phyloP scores from a whole-genome alignment of 352 stramenopile genomes.

The Globisporangium radiosum region DNA sequence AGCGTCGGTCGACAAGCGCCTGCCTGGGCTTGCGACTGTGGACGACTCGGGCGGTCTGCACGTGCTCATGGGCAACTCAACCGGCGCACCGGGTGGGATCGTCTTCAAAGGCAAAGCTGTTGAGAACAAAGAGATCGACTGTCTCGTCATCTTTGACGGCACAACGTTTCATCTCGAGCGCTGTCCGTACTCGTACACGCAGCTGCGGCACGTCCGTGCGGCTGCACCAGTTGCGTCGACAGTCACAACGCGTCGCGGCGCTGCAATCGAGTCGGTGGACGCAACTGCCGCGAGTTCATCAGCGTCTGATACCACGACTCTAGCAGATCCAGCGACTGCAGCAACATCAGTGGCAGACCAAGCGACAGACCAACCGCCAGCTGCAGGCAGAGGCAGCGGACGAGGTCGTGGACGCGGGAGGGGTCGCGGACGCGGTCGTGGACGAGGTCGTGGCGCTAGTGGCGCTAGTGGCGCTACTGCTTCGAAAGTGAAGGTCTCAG shows the following conservation, averaged over 20 bases:
- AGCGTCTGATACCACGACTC: no score
- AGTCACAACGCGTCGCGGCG: background rate
- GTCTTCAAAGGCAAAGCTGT: constrained; percentile 71
- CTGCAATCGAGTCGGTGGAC: background rate
- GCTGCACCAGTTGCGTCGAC: background rate
- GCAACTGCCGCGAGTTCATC: no score
- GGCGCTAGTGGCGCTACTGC: background rate
- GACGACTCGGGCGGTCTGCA: constrained; percentile 53
- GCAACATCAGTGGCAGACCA: background rate
- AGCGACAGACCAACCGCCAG: background rate
- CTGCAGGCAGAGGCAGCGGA: constrained; percentile 4
- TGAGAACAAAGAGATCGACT: constrained; percentile 81
- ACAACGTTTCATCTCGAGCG: constrained; percentile 57
- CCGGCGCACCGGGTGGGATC: constrained; percentile 47
- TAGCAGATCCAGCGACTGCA: background rate
- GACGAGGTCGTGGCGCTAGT: background rate
- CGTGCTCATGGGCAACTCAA: constrained; percentile 55
- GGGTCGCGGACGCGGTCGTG: constrained; percentile 1
- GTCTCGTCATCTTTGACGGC: constrained; percentile 76
- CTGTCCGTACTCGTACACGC: constrained; percentile 58
- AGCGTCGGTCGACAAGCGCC: constrained; percentile 62
- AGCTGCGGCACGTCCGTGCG: constrained; percentile 67
- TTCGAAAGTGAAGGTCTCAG: background rate
- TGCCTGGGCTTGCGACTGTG: constrained; percentile 57
- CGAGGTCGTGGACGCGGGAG: constrained; percentile 3